A percentile compares a stretch with the other conserved stretches of the same genome.
Conservation (phyloP, 2,329 filamentous ascomycete species). For the Monosporascus sp. region DNA sequence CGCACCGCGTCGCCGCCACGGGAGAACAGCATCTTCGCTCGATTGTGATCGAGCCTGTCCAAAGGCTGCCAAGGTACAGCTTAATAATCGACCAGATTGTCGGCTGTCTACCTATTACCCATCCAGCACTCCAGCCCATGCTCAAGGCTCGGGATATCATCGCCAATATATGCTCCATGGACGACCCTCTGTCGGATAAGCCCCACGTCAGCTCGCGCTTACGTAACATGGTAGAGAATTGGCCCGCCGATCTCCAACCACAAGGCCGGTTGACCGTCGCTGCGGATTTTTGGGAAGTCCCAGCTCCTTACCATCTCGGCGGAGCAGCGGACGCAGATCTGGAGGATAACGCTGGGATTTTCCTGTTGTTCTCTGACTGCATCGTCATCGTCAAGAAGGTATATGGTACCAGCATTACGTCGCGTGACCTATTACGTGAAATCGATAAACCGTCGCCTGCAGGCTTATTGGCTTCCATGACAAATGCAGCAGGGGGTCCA, state of each 20-base stretch:
- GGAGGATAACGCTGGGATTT: constrained; percentile 57
- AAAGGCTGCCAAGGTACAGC: constrained; percentile 89
- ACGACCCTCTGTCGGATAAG: constrained; percentile 64
- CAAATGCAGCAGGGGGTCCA: constrained; percentile 55
- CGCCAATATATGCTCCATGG: constrained; percentile 92
- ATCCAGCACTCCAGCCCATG: constrained; percentile 77
- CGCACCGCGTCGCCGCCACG: constrained; percentile 70
- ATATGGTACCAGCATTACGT: constrained; percentile 56
- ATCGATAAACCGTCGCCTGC: constrained; percentile 73
- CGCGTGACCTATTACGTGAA: constrained; percentile 75
- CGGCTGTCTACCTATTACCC: constrained; percentile 74
- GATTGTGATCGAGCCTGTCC: constrained; percentile 91
- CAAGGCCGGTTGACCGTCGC: constrained; percentile 75
- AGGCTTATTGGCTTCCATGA: constrained; percentile 57
- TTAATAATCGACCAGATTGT: constrained; percentile 95
- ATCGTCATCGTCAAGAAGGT: constrained; percentile 72
- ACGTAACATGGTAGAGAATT: constrained; percentile 69
- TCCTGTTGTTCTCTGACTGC: constrained; percentile 81
- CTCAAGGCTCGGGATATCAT: constrained; percentile 89
- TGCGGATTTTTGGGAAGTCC: constrained; percentile 72
- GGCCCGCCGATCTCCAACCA: constrained; percentile 68
- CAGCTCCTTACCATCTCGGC: constrained; percentile 59
- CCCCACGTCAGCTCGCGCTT: constrained; percentile 69
- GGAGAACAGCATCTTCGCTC: constrained; percentile 90
- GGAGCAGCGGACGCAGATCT: constrained; percentile 34